phyloP scores from a whole-genome alignment of 2,329 filamentous ascomycete genomes.

The Monosporascus sp. region DNA sequence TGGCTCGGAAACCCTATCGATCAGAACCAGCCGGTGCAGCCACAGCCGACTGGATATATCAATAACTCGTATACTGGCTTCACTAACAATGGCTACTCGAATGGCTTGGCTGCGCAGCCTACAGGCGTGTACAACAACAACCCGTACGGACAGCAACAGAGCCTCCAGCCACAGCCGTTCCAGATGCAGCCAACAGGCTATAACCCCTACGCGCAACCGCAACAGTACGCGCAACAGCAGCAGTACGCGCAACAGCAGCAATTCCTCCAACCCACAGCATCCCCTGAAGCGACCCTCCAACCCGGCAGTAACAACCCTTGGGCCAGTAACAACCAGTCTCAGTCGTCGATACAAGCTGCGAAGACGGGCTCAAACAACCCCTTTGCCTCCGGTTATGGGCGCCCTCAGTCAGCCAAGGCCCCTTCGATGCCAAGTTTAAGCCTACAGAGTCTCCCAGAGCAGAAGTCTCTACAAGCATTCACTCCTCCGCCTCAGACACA shows the following conservation, averaged over 20 bases:
- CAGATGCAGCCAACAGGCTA: conserved; percentile 49
- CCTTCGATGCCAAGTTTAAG: conserved; percentile 65
- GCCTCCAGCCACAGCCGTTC: conserved; percentile 34
- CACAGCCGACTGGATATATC: conserved; percentile 72
- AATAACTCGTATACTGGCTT: conserved; percentile 52
- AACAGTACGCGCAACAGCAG: conserved; percentile 44
- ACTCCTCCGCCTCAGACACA: conserved; percentile 28
- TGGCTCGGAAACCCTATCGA: conserved; percentile 96
- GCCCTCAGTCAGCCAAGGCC: conserved; percentile 50
- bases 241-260: conserved; percentile 31
- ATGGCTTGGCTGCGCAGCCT: conserved; percentile 62
- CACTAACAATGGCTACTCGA: conserved; percentile 60
- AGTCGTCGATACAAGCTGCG: conserved; percentile 68
- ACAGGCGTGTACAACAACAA: conserved; percentile 60
- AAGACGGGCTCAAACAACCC: conserved; percentile 97
- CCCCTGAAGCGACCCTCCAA: conserved; percentile 58
- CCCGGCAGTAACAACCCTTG: conserved; percentile 93
- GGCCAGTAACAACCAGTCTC: conserved; percentile 55
- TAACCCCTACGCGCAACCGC: conserved; percentile 50
- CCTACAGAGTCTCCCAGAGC: conserved; percentile 60
- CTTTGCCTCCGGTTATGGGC: conserved; percentile 72
- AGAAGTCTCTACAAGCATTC: conserved; percentile 63
- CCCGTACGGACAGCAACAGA: conserved; percentile 54
- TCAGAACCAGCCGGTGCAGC: conserved; percentile 64
- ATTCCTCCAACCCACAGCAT: conserved; percentile 38